Conservation (phyloP, 1,284 basidiomycete species). For the Fistulina hepatica region DNA sequence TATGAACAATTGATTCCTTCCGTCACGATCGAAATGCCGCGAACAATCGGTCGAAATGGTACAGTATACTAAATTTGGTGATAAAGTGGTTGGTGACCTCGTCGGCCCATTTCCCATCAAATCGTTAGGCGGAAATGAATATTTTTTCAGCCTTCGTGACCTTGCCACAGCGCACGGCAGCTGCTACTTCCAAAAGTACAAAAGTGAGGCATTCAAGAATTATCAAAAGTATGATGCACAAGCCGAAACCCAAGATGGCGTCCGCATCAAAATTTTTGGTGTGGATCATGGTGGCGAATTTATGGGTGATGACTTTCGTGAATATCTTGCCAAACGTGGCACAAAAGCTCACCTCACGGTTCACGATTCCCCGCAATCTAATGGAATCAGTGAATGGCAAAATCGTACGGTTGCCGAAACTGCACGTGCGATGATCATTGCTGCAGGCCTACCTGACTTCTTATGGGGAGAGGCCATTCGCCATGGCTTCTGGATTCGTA, state of each 20-base stretch:
- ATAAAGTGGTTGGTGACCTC: conserved; percentile 4
- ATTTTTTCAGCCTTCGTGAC: conserved; percentile 4
- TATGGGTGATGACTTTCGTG: conserved; percentile 14
- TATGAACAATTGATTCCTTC: too few relatives aligned
- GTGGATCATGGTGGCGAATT: conserved; percentile 21
- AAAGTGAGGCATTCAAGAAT: conserved; percentile 14
- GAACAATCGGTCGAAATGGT: too few relatives aligned
- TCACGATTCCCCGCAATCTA: conserved; percentile 23
- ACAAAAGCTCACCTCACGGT: conserved; percentile 19
- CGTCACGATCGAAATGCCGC: too few relatives aligned
- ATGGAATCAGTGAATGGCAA: conserved; percentile 21
- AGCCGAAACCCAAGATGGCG: conserved; percentile 11
- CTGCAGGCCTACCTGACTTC: too few relatives aligned
- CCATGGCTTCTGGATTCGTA: too few relatives aligned
- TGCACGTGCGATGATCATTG: conserved; percentile 14
- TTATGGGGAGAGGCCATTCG: too few relatives aligned
- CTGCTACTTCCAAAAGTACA: conserved; percentile 9
- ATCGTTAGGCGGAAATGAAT: conserved; percentile 5
- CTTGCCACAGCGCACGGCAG: conserved; percentile 10
- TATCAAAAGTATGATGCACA: conserved; percentile 16
- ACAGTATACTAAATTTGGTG: conserved; percentile 5
- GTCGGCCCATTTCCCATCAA: conserved; percentile 4
- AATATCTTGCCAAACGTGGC: conserved; percentile 16
- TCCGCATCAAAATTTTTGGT: conserved; percentile 15
- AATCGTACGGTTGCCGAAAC: conserved; percentile 21